Evolutionary conservation across 345 rosid species (phyloP).

Genomic region (Salix koriyanagi): DNA sequence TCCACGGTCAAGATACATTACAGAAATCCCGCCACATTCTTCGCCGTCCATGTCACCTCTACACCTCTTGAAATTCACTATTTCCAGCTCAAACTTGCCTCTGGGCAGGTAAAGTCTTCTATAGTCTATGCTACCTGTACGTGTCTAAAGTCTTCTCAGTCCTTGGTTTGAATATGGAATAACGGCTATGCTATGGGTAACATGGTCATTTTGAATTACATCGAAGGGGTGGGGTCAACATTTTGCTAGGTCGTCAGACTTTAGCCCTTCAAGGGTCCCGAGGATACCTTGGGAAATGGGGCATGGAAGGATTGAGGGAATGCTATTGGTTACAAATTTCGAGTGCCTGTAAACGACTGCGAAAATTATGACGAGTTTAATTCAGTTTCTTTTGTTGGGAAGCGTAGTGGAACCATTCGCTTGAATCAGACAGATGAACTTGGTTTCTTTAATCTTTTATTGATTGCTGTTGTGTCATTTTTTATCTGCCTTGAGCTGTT

Average conservation of each 20-base stretch:
- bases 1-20: slow-evolving; percentile 84
- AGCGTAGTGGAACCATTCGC: background rate
- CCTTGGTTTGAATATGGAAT: background rate
- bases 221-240: background rate
- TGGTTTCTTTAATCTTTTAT: background rate
- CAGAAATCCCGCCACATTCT: slow-evolving; percentile 78
- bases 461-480: background rate
- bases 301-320: background rate
- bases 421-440: background rate
- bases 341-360: slow-evolving; percentile 28
- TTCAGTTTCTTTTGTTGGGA: background rate
- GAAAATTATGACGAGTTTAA: background rate
- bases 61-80: slow-evolving; percentile 68
- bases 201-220: background rate
- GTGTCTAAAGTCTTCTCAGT: background rate
- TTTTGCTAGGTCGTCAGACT: background rate
- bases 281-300: slow-evolving; percentile 14
- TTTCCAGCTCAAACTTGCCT: slow-evolving; percentile 70
- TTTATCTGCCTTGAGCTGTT: background rate
- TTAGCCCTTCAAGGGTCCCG: background rate
- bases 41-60: slow-evolving; percentile 85
- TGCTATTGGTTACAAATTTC: slow-evolving; percentile 13
- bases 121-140: background rate
- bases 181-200: background rate
- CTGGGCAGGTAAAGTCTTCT: slow-evolving; percentile 58